Evolutionary conservation across 2,329 filamentous ascomycete genomes (phyloP).

Genomic region (Phialophora expanda): DNA sequence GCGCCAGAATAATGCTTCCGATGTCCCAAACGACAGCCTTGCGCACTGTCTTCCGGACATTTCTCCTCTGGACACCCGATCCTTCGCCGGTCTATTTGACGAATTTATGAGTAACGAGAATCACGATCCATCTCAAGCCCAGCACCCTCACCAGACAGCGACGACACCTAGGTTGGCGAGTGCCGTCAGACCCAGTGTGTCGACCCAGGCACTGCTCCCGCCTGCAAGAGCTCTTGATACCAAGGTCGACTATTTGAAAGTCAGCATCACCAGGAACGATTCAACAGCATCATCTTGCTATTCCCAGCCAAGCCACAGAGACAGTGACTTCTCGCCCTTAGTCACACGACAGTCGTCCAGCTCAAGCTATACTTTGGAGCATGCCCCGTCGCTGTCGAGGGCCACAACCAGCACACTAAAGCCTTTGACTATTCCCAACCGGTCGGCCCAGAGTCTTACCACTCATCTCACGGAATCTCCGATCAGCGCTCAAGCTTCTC

Average conservation of each 20-base stretch:
- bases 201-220: background rate
- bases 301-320: slow-evolving; percentile 30
- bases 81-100: slow-evolving; percentile 35
- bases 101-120: slow-evolving; percentile 26
- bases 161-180: slow-evolving; percentile 2
- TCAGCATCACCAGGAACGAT: slow-evolving; percentile 34
- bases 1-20: slow-evolving; percentile 24
- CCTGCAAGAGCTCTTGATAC: slow-evolving; percentile 11
- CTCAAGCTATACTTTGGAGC: slow-evolving; percentile 34
- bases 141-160: background rate
- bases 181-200: background rate
- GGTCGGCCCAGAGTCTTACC: slow-evolving; percentile 5
- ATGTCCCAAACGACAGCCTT: slow-evolving; percentile 18
- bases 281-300: slow-evolving; percentile 36
- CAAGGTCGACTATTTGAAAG: slow-evolving; percentile 14
- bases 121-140: slow-evolving; percentile 10
- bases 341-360: slow-evolving; percentile 36
- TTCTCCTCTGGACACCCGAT: slow-evolving; percentile 34
- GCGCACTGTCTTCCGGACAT: slow-evolving; percentile 31
- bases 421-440: slow-evolving; percentile 1
- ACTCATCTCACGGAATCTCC: slow-evolving; percentile 8
- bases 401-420: slow-evolving; percentile 12
- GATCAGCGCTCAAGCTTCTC: slow-evolving; percentile 8
- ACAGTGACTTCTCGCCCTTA: slow-evolving; percentile 33
- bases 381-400: slow-evolving; percentile 17